Evolutionary conservation across 805 yeast species (phyloP).

Genomic region (Ogataea corticis): DNA sequence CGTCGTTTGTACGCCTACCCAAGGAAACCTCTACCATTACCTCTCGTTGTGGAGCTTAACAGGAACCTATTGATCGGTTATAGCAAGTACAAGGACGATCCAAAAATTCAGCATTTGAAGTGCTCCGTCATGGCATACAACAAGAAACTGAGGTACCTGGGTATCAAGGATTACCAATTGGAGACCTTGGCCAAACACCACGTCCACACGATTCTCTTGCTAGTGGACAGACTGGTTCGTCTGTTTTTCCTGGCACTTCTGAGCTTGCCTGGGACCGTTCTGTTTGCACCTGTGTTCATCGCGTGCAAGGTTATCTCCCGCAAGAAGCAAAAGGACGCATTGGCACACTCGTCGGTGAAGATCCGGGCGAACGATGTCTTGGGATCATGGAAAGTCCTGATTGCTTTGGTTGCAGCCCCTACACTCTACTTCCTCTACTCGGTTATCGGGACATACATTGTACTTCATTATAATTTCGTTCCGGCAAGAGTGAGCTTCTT

Average conservation of each 20-base stretch:
- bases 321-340: constrained; percentile 72
- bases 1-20: constrained; percentile 83
- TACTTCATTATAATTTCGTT: constrained; percentile 20
- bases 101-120: constrained; percentile 62
- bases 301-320: constrained; percentile 70
- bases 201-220: constrained; percentile 48
- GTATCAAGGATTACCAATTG: constrained; percentile 73
- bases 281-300: constrained; percentile 87
- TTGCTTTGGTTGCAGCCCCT: constrained; percentile 87
- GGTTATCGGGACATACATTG: constrained; percentile 43
- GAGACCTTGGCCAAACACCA: constrained; percentile 53
- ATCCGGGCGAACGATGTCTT: constrained; percentile 89
- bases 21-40: constrained; percentile 68
- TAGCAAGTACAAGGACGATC: constrained; percentile 68
- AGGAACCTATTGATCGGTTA: constrained; percentile 84
- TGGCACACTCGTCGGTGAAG: constrained; percentile 85
- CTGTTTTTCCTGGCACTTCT: constrained; percentile 56
- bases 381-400: constrained; percentile 94
- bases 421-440: constrained; percentile 80
- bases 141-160: constrained; percentile 57
- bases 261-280: constrained; percentile 82
- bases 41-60: constrained; percentile 86
- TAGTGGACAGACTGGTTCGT: constrained; percentile 57
- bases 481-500: constrained; percentile 14
- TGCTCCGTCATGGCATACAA: constrained; percentile 71